Evolutionary conservation across 1,139 yeast genomes (phyloP).

Genomic region (Diutina rugosa): DNA sequence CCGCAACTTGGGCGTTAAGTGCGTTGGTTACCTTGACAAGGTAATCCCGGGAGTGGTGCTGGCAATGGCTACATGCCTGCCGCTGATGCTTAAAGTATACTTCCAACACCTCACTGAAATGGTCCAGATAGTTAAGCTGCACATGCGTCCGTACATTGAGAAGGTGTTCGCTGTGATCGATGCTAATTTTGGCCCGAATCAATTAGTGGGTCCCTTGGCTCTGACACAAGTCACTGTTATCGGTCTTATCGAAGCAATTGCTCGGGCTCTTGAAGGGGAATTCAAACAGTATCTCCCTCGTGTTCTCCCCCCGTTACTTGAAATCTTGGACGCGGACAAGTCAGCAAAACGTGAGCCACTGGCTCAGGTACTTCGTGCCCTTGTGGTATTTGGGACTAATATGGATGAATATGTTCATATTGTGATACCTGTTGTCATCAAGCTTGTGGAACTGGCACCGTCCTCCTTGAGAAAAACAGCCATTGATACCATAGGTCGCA

Average conservation of each 20-base stretch:
- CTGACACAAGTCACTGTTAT: slow-evolving; percentile 57
- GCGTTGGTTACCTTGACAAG: slow-evolving; percentile 76
- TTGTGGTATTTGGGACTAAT: slow-evolving; percentile 82
- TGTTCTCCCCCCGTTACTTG: slow-evolving; percentile 61
- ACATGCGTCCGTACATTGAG: slow-evolving; percentile 69
- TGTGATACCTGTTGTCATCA: slow-evolving; percentile 72
- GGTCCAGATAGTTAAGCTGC: slow-evolving; percentile 76
- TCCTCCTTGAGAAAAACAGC: slow-evolving; percentile 58
- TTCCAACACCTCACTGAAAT: slow-evolving; percentile 80
- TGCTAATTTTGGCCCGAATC: slow-evolving; percentile 52
- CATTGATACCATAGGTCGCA: slow-evolving; percentile 71
- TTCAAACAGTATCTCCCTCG: slow-evolving; percentile 76
- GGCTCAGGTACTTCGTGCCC: slow-evolving; percentile 65
- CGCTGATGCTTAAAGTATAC: slow-evolving; percentile 73
- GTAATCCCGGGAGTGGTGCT: slow-evolving; percentile 79
- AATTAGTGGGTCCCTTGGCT: slow-evolving; percentile 10
- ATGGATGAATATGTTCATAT: slow-evolving; percentile 83
- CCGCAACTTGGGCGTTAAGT: slow-evolving; percentile 75
- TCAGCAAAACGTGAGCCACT: slow-evolving; percentile 55
- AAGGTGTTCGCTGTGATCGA: slow-evolving; percentile 68
- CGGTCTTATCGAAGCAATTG: slow-evolving; percentile 69
- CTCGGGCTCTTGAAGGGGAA: slow-evolving; percentile 83
- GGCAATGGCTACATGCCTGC: slow-evolving; percentile 79
- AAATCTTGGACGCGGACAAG: slow-evolving; percentile 68
- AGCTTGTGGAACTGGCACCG: slow-evolving; percentile 62